Evolutionary conservation across 148 eudicot genomes (phyloP).

Genomic region (Rhododendron henanense): DNA sequence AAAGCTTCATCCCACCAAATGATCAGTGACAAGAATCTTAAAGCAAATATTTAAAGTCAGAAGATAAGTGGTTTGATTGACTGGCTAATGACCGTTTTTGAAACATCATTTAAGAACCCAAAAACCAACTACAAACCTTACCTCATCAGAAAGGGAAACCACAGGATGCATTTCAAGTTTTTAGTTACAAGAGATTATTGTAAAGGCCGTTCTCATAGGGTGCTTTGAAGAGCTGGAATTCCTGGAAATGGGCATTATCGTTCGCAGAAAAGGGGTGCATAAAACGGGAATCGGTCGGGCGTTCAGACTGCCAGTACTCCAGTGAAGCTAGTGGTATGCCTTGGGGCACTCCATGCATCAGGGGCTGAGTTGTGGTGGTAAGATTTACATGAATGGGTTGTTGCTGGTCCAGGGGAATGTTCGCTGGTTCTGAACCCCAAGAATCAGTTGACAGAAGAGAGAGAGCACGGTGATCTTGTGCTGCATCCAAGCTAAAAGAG

Average conservation of each 20-base stretch:
- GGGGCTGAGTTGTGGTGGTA: constrained; percentile 27
- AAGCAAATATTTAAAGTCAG: neutral
- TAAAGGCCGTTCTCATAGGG: constrained; percentile 50
- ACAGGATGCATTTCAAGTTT: constrained; percentile 5
- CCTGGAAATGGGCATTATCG: constrained; percentile 26
- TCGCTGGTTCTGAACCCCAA: constrained; percentile 42
- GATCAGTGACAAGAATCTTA: neutral
- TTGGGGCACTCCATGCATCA: constrained; percentile 24
- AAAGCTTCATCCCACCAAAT: neutral
- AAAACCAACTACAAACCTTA: neutral
- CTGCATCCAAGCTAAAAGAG: constrained; percentile 46
- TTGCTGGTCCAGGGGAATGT: constrained; percentile 30
- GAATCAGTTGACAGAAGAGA: constrained; percentile 93
- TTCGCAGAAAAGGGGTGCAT: constrained; percentile 20
- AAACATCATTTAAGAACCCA: neutral
- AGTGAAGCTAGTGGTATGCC: constrained; percentile 33
- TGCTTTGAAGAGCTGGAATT: constrained; percentile 51
- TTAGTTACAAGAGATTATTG: constrained; percentile 25
- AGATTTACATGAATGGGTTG: constrained; percentile 23
- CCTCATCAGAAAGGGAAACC: neutral
- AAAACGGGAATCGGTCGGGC: constrained; percentile 11
- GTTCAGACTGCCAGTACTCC: constrained; percentile 48
- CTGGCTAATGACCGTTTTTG: neutral
- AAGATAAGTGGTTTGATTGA: neutral
- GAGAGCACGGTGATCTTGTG: constrained; percentile 76